These are phyloP conservation scores for Cymbopogon citratus DNA, from an alignment of 176 grass and related monocot genomes.

Conservation along the genomic window DNA sequence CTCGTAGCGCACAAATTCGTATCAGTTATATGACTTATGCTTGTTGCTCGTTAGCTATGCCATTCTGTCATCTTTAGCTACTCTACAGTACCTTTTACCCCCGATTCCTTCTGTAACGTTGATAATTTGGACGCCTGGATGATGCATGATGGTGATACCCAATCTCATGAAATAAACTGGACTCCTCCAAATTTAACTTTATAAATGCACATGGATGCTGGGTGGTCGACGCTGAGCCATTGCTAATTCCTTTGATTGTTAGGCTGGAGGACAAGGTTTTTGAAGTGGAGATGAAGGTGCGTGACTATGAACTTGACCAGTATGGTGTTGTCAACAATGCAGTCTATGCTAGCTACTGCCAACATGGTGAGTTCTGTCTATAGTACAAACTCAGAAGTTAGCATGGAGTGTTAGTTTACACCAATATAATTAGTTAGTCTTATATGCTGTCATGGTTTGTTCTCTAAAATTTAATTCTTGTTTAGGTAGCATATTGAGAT, in stretches of 20 bases:
- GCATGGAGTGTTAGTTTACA: neutral
- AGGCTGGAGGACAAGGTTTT: conserved; percentile 56
- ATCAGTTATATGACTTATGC: neutral
- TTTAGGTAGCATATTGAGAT: neutral
- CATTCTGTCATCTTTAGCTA: neutral
- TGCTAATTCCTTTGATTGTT: conserved; percentile 1
- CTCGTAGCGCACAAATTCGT: neutral
- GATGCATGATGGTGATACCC: neutral
- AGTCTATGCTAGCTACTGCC: conserved; percentile 82
- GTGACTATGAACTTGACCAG: conserved; percentile 89
- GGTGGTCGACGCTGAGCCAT: neutral
- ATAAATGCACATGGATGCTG: neutral
- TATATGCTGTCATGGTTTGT: neutral
- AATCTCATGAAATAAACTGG: neutral
- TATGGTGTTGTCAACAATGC: conserved; percentile 94
- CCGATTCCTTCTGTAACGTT: neutral
- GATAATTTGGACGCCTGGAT: neutral
- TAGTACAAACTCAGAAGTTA: neutral
- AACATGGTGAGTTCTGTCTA: conserved; percentile 62
- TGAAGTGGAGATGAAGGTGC: conserved; percentile 68
- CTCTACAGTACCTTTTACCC: neutral
- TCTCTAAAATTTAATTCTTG: neutral
- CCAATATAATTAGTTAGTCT: neutral
- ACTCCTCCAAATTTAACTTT: neutral
- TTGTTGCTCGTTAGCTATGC: neutral